Evolutionary conservation across 352 stramenopile genomes (phyloP).

Genomic region (Phytophthora meadii): DNA sequence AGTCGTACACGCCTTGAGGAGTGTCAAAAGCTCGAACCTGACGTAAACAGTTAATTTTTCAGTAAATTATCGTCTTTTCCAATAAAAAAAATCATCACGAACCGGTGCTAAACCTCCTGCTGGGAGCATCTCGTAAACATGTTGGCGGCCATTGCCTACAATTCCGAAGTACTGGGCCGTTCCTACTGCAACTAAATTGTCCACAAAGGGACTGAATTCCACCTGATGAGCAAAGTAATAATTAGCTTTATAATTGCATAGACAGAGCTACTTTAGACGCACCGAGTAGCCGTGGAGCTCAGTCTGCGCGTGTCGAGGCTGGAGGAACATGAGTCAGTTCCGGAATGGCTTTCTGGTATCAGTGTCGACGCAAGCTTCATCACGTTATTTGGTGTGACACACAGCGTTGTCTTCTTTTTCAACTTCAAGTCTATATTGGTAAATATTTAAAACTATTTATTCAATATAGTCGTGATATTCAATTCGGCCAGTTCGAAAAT

Average conservation of each 20-base stretch:
- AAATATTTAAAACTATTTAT: slow-evolving; percentile 13
- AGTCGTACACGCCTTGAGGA: slow-evolving; percentile 90
- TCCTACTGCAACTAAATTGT: slow-evolving; percentile 86
- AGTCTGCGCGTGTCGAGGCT: slow-evolving; percentile 64
- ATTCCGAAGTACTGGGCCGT: slow-evolving; percentile 94
- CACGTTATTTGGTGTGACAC: slow-evolving; percentile 3
- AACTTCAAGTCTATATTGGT: slow-evolving; percentile 29
- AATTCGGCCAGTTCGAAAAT: slow-evolving; percentile 22
- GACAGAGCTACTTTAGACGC: slow-evolving; percentile 1
- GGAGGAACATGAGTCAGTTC: slow-evolving; percentile 61
- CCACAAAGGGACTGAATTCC: slow-evolving; percentile 92
- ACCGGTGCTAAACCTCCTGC: slow-evolving; percentile 68
- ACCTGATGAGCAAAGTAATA: slow-evolving; percentile 50
- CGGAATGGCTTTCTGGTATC: slow-evolving; percentile 7
- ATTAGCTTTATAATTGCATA: not conserved
- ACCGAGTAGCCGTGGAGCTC: slow-evolving; percentile 78
- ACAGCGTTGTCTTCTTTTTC: not conserved
- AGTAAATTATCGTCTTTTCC: slow-evolving; percentile 3
- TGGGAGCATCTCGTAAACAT: slow-evolving; percentile 83
- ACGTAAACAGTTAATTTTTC: not conserved
- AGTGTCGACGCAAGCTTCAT: slow-evolving; percentile 19
- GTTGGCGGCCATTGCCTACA: slow-evolving; percentile 90
- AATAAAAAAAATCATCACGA: slow-evolving; percentile 4
- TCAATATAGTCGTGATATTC: slow-evolving; percentile 13
- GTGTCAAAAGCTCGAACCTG: slow-evolving; percentile 91